Base-by-base conservation (phyloP, 108 stramenopile species). In the Aurantiochytrium sp. region DNA sequence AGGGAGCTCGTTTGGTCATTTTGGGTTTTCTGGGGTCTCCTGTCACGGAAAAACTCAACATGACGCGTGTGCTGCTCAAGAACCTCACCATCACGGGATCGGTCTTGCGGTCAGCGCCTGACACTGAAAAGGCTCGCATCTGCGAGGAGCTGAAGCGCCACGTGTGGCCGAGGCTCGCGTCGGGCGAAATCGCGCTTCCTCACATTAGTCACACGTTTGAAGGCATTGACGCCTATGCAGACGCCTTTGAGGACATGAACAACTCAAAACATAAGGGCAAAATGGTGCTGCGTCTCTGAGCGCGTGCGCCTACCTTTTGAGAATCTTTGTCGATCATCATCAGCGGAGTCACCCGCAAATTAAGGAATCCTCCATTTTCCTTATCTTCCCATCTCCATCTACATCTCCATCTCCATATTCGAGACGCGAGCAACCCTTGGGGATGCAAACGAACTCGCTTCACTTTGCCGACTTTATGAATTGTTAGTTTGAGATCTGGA, bases 251-350 rank as follows among this genome's bases (percentile, higher is more conserved):
- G 6, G 18, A 47, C 28, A 83, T 83, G 76, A 53, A 83, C 43
- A 83, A 53, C 51, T 83, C 76, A 10, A 83, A 23, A 23, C 76
- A 83, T 23, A 83, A 25, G 76, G 76, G 76, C 76, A 83, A 83
- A 23, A 83, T 83, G 76, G 76, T 83, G 19, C 4, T 83, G 35
- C 64, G 18, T 10, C 35, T 69, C 6, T 35, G 35, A 35, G 35
- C 35, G 35, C 35, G 35, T 35, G 35, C 35, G 35, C 35, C 0
- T 0, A 0, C 35, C 35, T 0, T 35, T 35, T 35, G 35, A 35
- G 35, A 35, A 1, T 35, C 35, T 0, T 35, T 35, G 35, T 35
- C 35, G 35, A 35, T 35, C 35, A 35, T 35, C 35, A 35, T 35
- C 35, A 35, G 35, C 35, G 35, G 35, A 35, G 35, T 35, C 35